These are phyloP conservation scores for Cutaneotrichosporon sp. DNA, from an alignment of 1,284 basidiomycete species.

Conservation along the genomic window DNA sequence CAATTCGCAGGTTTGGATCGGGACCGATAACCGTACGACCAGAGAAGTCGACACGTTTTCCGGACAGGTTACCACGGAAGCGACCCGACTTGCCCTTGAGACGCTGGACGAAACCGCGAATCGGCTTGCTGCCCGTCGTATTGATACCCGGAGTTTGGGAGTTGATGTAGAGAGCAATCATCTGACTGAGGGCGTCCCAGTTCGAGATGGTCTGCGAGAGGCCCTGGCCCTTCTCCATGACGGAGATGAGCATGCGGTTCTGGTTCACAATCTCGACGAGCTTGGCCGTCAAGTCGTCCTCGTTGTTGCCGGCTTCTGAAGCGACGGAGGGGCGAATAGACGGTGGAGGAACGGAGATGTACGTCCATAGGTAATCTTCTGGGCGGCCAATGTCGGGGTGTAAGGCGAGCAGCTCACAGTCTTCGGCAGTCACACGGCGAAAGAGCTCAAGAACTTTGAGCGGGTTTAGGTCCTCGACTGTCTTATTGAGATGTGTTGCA, in stretches of 20 bases:
- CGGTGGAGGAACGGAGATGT: conserved; percentile 95
- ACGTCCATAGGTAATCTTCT: conserved; percentile 99
- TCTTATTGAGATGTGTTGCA: conserved; percentile 77
- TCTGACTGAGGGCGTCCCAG: conserved; percentile 94
- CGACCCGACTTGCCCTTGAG: conserved; percentile 99
- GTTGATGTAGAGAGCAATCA: conserved; percentile 97
- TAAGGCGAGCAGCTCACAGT: conserved; percentile 90
- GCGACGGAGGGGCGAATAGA: conserved; percentile 96
- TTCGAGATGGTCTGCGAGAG: conserved; percentile 89
- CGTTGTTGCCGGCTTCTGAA: conserved; percentile 90
- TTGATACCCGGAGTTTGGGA: conserved; percentile 93
- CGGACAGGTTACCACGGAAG: conserved; percentile 96
- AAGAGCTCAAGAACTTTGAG: conserved; percentile 92
- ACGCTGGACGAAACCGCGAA: conserved; percentile 94
- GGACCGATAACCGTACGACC: conserved; percentile 98
- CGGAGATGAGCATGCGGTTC: conserved; percentile 88
- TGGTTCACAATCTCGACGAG: conserved; percentile 95
- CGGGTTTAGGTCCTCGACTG: conserved; percentile 91
- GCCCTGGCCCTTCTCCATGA: conserved; percentile 78
- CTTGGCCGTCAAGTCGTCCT: conserved; percentile 97
- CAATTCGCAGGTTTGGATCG: conserved; percentile 95
- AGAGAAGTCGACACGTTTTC: conserved; percentile 98
- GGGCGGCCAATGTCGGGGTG: conserved; percentile 85
- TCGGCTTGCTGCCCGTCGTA: conserved; percentile 76
- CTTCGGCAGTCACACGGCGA: conserved; percentile 88